Conservation (phyloP, 148 eudicot genomes). For the Amaranthus cruentus region DNA sequence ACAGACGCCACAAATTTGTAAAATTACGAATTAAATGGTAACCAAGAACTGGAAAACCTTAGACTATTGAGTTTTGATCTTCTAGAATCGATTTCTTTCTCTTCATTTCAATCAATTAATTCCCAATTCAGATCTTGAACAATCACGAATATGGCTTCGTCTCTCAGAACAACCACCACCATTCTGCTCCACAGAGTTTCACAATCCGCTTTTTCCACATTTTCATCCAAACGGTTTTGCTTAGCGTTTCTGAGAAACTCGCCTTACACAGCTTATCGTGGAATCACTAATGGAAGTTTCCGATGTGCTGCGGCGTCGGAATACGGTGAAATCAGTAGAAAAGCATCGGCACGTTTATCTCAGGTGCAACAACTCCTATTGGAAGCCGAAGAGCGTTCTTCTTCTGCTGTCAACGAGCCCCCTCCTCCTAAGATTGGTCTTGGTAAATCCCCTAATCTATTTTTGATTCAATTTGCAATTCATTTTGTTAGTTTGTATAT, state of each 20-base stretch:
- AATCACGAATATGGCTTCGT: slow-evolving; percentile 40
- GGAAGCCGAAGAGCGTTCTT: slow-evolving; percentile 64
- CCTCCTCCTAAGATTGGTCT: slow-evolving; percentile 60
- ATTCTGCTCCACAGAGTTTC: slow-evolving; percentile 34
- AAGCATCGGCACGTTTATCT: slow-evolving; percentile 59
- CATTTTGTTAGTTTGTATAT: not conserved
- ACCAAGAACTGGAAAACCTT: too few relatives aligned
- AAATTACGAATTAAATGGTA: too few relatives aligned
- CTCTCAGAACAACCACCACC: slow-evolving; percentile 35
- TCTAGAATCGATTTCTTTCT: not conserved
- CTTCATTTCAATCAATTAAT: not conserved
- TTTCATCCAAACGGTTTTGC: slow-evolving; percentile 14
- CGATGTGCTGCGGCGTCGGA: slow-evolving; percentile 39
- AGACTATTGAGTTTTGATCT: not conserved
- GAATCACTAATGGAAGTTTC: slow-evolving; percentile 31
- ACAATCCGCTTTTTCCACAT: slow-evolving; percentile 22
- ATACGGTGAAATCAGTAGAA: slow-evolving; percentile 38
- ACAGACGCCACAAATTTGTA: too few relatives aligned
- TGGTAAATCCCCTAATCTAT: slow-evolving; percentile 26
- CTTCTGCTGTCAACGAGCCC: slow-evolving; percentile 52
- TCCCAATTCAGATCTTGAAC: not conserved
- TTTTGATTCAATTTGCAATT: not conserved
- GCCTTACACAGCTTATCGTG: slow-evolving; percentile 20
- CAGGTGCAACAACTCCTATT: slow-evolving; percentile 59
- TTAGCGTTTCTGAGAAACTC: not conserved